Evolutionary conservation across 192 early-diverging fungal genomes (phyloP).

Genomic region (Coemansia sp.): DNA sequence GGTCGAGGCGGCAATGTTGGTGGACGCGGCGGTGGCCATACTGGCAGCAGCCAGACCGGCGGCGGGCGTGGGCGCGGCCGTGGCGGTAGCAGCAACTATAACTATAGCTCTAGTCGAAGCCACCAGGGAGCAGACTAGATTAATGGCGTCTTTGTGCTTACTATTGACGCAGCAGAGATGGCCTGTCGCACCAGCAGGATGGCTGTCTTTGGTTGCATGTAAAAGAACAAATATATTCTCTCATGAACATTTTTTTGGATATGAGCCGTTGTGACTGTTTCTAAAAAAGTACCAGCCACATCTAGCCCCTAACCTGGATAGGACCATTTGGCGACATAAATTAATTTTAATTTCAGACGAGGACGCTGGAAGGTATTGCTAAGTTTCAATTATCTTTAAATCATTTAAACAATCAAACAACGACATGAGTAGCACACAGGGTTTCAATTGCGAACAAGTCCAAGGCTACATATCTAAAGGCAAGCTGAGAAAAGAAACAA

Average conservation of each 20-base stretch:
- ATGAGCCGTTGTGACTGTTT: no score
- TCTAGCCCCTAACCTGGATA: not conserved
- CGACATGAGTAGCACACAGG: conserved; percentile 17
- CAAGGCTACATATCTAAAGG: conserved; percentile 37
- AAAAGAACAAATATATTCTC: conserved; percentile 7
- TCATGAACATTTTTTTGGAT: not conserved
- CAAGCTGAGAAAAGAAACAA: not conserved
- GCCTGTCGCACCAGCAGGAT: not conserved
- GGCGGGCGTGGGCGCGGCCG: conserved; percentile 53
- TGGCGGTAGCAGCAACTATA: conserved; percentile 17
- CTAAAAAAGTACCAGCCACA: not conserved
- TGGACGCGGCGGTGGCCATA: conserved; percentile 24
- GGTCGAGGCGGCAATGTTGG: conserved; percentile 54
- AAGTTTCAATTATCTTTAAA: no score
- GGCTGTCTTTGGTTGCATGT: conserved; percentile 6
- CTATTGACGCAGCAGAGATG: not conserved
- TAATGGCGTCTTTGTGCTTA: not conserved
- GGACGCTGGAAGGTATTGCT: not conserved
- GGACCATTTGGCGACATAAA: not conserved
- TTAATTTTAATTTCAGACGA: not conserved
- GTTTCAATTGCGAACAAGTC: conserved; percentile 25
- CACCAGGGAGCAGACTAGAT: conserved; percentile 21
- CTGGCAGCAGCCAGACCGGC: not conserved
- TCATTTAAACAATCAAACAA: not conserved
- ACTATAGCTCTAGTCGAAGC: conserved; percentile 12